Evolutionary conservation across 768 basidiomycete genomes (phyloP).

Genomic region (Calocera viscosa): DNA sequence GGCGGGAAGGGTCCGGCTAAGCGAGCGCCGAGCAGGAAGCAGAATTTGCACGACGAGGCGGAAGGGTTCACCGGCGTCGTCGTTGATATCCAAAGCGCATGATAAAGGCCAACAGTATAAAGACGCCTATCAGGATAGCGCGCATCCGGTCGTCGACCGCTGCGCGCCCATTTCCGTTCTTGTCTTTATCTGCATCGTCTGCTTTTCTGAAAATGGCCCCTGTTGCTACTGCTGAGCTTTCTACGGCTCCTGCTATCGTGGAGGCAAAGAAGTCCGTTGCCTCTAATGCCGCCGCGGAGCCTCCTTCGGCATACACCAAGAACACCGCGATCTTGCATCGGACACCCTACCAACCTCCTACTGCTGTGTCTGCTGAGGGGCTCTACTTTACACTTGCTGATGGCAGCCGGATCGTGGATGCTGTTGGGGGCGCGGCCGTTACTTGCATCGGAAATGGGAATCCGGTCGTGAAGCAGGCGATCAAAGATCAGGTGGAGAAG

Average conservation of each 20-base stretch:
- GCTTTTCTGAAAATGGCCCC: background rate
- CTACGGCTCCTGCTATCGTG: background rate
- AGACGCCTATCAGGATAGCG: background rate
- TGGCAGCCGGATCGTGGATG: conserved; percentile 60
- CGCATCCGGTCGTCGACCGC: background rate
- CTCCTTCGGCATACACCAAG: background rate
- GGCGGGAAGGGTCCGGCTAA: background rate
- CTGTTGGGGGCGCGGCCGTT: conserved; percentile 77
- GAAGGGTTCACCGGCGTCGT: background rate
- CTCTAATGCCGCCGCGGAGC: background rate
- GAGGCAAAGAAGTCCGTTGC: background rate
- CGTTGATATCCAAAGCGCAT: background rate
- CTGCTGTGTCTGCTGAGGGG: conserved; percentile 40
- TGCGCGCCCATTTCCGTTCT: background rate
- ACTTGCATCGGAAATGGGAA: conserved; percentile 63
- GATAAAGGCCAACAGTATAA: conserved; percentile 1
- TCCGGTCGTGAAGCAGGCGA: conserved; percentile 51
- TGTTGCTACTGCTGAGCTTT: conserved; percentile 6
- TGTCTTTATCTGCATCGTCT: background rate
- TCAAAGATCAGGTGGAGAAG: conserved; percentile 70
- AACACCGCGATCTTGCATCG: conserved; percentile 44
- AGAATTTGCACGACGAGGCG: background rate
- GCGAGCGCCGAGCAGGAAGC: background rate
- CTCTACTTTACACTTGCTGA: conserved; percentile 58
- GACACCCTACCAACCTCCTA: conserved; percentile 60